Conservation (phyloP, 768 basidiomycete species). For the Daedalea quercina region DNA sequence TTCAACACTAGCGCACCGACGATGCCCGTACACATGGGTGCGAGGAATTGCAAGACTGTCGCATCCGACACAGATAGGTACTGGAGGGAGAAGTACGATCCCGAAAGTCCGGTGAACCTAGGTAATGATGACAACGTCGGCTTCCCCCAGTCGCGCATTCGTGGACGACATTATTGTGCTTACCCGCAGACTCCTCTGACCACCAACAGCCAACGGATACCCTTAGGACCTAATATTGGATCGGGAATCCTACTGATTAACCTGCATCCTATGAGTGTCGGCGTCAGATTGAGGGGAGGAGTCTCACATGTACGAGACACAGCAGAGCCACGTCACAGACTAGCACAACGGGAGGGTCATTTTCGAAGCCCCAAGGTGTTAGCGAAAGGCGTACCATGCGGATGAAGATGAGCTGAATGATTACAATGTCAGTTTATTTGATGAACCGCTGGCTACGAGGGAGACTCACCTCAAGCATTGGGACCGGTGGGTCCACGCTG, state of each 20-base stretch:
- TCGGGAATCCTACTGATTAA: conserved; percentile 37
- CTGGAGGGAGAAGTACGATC: conserved; percentile 61
- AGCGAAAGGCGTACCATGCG: conserved; percentile 62
- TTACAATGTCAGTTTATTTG: not conserved
- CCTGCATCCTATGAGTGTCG: conserved; percentile 16
- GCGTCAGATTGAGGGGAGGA: not conserved
- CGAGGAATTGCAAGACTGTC: conserved; percentile 68
- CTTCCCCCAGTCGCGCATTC: not conserved
- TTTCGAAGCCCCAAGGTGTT: too few relatives aligned
- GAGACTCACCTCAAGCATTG: conserved; percentile 42
- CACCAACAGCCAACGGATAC: conserved; percentile 49
- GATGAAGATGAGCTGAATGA: conserved; percentile 41
- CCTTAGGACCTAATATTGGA: conserved; percentile 65
- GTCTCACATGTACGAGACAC: conserved; percentile 43
- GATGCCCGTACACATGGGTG: conserved; percentile 59
- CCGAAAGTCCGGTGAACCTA: conserved; percentile 13
- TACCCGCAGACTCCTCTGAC: conserved; percentile 59
- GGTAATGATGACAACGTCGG: not conserved
- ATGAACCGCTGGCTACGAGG: not conserved
- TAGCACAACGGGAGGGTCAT: conserved; percentile 14
- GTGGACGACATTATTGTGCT: conserved; percentile 3
- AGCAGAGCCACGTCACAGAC: conserved; percentile 46
- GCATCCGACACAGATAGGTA: conserved; percentile 77
- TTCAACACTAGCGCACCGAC: conserved; percentile 57
- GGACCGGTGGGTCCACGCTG: conserved; percentile 47